phyloP scores from a whole-genome alignment of 768 basidiomycete genomes.

The Hericium alpestre region DNA sequence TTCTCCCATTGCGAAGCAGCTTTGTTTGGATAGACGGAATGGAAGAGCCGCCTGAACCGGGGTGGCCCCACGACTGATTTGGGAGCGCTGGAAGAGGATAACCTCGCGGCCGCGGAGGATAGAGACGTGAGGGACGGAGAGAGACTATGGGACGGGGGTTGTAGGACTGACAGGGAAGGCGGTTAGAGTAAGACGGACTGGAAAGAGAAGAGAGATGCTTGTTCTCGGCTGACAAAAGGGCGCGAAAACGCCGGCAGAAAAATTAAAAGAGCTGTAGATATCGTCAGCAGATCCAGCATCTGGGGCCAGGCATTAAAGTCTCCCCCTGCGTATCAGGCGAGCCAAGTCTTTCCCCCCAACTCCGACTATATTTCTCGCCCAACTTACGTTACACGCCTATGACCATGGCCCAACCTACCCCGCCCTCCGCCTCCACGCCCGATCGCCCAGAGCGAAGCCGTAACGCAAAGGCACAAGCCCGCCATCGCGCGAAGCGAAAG shows the following conservation, averaged over 20 bases:
- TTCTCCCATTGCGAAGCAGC: too few species aligned
- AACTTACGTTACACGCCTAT: not conserved
- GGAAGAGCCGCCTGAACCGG: not conserved
- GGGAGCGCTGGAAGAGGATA: not conserved
- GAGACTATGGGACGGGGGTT: too few species aligned
- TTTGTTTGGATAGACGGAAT: not conserved
- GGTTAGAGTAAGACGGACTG: not conserved
- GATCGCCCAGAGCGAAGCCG: conserved; percentile 63
- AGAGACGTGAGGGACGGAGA: not conserved
- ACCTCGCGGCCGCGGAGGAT: not conserved
- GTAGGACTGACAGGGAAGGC: too few species aligned
- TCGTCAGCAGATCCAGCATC: not conserved
- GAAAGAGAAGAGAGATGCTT: not conserved
- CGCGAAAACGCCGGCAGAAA: conserved; percentile 12
- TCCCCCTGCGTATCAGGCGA: not conserved
- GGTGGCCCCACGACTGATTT: not conserved
- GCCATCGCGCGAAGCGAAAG: conserved; percentile 86
- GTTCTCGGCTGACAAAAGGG: conserved; percentile 12
- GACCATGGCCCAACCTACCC: conserved; percentile 1
- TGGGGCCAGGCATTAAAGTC: not conserved
- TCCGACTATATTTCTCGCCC: not conserved
- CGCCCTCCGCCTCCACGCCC: conserved; percentile 5
- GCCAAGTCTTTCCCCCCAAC: not conserved
- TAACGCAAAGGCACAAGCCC: conserved; percentile 80
- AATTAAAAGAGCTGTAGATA: not conserved